Evolutionary conservation across 192 early-diverging fungal species (phyloP).

Genomic region (Coemansia sp.): DNA sequence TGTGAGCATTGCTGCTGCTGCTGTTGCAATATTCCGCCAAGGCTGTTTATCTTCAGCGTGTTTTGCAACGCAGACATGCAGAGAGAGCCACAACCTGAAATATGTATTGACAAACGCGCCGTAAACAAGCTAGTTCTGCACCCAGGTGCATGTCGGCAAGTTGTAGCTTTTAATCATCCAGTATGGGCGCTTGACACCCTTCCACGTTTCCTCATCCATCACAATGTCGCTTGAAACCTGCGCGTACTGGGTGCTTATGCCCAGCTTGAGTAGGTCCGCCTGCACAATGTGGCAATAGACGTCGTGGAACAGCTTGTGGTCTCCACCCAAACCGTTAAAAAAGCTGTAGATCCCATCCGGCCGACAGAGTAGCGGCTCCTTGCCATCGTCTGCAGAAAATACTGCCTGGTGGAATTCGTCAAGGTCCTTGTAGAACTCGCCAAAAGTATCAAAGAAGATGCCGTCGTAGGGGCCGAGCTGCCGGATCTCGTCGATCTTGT

Average conservation of each 20-base stretch:
- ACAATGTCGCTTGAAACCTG: slow-evolving; percentile 72
- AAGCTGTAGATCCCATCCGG: slow-evolving; percentile 84
- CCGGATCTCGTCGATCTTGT: slow-evolving; percentile 69
- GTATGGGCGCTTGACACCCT: slow-evolving; percentile 73
- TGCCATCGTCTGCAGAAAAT: slow-evolving; percentile 11
- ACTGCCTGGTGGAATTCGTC: slow-evolving; percentile 66
- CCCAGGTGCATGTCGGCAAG: slow-evolving; percentile 50
- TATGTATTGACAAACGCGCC: no score
- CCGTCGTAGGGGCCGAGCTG: slow-evolving; percentile 73
- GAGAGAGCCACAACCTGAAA: no score
- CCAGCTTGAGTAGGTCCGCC: slow-evolving; percentile 76
- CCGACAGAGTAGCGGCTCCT: slow-evolving; percentile 65
- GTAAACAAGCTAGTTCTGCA: neutral
- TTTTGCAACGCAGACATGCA: no score
- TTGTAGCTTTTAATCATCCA: slow-evolving; percentile 55
- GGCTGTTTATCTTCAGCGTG: no score
- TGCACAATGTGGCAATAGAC: slow-evolving; percentile 86
- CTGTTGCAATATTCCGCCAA: no score
- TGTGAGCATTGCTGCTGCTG: no score
- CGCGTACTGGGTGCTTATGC: slow-evolving; percentile 71
- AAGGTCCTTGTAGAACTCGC: slow-evolving; percentile 90
- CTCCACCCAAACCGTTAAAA: slow-evolving; percentile 93
- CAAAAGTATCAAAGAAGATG: slow-evolving; percentile 95
- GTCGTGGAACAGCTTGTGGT: slow-evolving; percentile 95
- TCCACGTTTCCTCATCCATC: slow-evolving; percentile 83